Evolutionary conservation across 176 grass and related monocot species (phyloP).

Genomic region (Aegilops longissima): DNA sequence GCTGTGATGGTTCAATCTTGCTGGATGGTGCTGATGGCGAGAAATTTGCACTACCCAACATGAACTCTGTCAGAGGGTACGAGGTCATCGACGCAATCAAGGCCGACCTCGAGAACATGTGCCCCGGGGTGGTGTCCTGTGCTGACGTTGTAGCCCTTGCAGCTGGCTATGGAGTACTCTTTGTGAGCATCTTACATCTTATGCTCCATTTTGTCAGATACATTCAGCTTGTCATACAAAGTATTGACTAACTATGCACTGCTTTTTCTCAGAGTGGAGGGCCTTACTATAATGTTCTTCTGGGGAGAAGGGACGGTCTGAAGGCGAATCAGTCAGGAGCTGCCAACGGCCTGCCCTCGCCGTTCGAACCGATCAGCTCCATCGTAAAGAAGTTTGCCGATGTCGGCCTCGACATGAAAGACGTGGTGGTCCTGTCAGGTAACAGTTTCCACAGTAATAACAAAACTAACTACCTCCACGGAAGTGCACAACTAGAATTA

Average conservation of each 20-base stretch:
- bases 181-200: constrained; percentile 35
- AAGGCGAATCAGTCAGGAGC: constrained; percentile 72
- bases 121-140: constrained; percentile 68
- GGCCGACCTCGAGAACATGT: constrained; percentile 47
- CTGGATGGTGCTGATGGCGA: constrained; percentile 48
- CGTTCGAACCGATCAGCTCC: constrained; percentile 31
- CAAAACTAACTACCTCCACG: background rate
- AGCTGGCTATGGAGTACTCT: constrained; percentile 56
- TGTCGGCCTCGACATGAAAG: constrained; percentile 73
- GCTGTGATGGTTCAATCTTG: constrained; percentile 77
- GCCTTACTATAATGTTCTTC: constrained; percentile 44
- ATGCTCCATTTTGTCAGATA: background rate
- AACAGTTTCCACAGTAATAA: background rate
- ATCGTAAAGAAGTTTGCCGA: constrained; percentile 52
- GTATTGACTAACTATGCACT: background rate
- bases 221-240: background rate
- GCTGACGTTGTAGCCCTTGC: constrained; percentile 76
- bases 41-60: constrained; percentile 51
- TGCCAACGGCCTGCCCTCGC: constrained; percentile 55
- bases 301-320: constrained; percentile 72
- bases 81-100: constrained; percentile 79
- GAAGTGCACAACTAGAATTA: background rate
- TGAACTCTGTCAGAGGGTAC: constrained; percentile 62
- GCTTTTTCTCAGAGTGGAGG: constrained; percentile 55
- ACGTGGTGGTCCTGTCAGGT: constrained; percentile 84